These are phyloP conservation scores for Globisporangium perplexum DNA, from an alignment of 352 stramenopile species.

Conservation along the genomic window DNA sequence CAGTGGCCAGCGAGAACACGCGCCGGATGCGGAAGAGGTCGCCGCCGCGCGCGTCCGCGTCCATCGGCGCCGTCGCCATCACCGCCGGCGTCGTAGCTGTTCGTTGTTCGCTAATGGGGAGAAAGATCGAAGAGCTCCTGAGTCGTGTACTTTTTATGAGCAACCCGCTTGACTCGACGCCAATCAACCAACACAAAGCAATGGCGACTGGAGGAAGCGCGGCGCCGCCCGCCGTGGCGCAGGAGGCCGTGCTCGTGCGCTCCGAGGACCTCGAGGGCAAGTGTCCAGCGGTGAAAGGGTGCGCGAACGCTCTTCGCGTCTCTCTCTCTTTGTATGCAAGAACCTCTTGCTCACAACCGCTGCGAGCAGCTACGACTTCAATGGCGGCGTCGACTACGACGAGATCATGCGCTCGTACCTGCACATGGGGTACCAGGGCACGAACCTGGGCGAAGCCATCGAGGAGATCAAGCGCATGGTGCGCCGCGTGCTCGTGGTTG, in stretches of 20 bases:
- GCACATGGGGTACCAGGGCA: conserved; percentile 94
- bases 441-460: conserved; percentile 95
- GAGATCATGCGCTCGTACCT: conserved; percentile 79
- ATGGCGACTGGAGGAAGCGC: not conserved
- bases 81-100: not conserved
- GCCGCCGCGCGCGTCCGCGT: conserved; percentile 25
- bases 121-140: too few relatives aligned
- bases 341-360: not conserved
- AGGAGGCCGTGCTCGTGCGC: conserved; percentile 67
- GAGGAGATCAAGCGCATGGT: conserved; percentile 98
- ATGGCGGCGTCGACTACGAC: conserved; percentile 84
- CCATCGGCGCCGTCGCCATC: not conserved
- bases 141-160: too few relatives aligned
- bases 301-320: not conserved
- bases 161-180: too few relatives aligned
- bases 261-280: conserved; percentile 79
- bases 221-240: conserved; percentile 46
- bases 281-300: conserved; percentile 36
- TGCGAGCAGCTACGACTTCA: conserved; percentile 85
- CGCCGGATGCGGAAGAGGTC: conserved; percentile 75
- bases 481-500: not conserved
- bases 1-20: conserved; percentile 33
- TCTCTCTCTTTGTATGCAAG: not conserved
- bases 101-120: too few relatives aligned
- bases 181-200: not conserved